A percentile compares a stretch with the other conserved stretches of the same genome.
These are phyloP conservation scores for Nemophila menziesii DNA, from an alignment of 257 asterid genomes.

Conservation along the genomic window DNA sequence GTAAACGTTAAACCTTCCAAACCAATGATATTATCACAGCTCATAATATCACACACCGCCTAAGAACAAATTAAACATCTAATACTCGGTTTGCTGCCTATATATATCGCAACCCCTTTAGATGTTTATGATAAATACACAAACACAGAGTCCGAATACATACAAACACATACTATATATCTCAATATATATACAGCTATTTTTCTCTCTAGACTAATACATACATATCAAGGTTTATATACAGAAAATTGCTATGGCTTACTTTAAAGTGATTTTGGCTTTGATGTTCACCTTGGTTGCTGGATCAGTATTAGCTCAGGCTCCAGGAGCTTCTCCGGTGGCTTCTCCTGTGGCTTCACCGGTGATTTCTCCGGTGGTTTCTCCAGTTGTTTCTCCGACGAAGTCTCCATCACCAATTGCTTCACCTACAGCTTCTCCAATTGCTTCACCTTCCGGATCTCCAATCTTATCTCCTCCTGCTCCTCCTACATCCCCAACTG, in stretches of 20 bases:
- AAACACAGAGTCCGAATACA: background rate
- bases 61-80: background rate
- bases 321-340: conserved; percentile 38
- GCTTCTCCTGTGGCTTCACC: conserved; percentile 10
- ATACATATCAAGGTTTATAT: background rate
- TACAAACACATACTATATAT: background rate
- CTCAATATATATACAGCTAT: background rate
- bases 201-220: conserved; percentile 12
- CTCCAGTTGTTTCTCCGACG: conserved; percentile 8
- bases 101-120: background rate
- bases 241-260: conserved; percentile 22
- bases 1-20: background rate
- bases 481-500: conserved; percentile 2
- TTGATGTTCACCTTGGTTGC: conserved; percentile 25
- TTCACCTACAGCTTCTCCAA: background rate
- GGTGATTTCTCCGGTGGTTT: background rate
- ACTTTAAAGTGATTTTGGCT: conserved; percentile 6
- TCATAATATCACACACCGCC: background rate
- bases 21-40: conserved; percentile 11
- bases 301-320: conserved; percentile 33
- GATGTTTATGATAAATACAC: background rate
- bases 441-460: conserved; percentile 3
- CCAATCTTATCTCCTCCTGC: conserved; percentile 12
- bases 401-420: background rate
- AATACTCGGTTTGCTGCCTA: conserved; percentile 6